phyloP scores from a whole-genome alignment of 2,329 filamentous ascomycete genomes.

The Sporothrix pseudoabietina region DNA sequence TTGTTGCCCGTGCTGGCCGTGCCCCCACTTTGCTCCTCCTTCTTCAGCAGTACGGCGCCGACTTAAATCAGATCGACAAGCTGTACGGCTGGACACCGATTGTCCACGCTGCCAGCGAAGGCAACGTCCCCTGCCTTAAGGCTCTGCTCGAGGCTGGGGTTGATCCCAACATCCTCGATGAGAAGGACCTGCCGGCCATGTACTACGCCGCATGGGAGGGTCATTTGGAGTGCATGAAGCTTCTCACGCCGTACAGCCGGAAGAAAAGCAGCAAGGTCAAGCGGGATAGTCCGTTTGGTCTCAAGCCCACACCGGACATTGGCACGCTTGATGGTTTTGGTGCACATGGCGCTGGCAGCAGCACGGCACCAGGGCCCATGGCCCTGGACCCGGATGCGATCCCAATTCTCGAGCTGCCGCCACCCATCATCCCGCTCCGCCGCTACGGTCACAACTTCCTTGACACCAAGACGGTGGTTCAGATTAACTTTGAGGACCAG shows the following conservation, averaged over 20 bases:
- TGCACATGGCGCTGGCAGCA: slow-evolving; percentile 51
- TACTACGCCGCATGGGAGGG: slow-evolving; percentile 99
- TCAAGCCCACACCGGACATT: slow-evolving; percentile 39
- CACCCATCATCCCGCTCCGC: slow-evolving; percentile 91
- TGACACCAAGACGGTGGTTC: slow-evolving; percentile 94
- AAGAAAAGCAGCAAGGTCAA: slow-evolving; percentile 43
- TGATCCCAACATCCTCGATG: slow-evolving; percentile 78
- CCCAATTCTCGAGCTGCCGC: slow-evolving; percentile 85
- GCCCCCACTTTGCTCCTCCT: slow-evolving; percentile 77
- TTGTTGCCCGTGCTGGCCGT: slow-evolving; percentile 86
- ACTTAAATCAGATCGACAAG: slow-evolving; percentile 91
- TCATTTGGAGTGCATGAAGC: slow-evolving; percentile 88
- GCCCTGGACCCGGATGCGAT: slow-evolving; percentile 83
- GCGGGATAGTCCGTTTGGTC: slow-evolving; percentile 46
- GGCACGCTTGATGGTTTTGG: slow-evolving; percentile 27
- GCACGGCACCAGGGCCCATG: slow-evolving; percentile 60
- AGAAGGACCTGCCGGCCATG: slow-evolving; percentile 91
- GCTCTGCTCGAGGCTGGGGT: slow-evolving; percentile 78
- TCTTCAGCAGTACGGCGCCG: slow-evolving; percentile 80
- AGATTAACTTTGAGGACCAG: slow-evolving; percentile 85
- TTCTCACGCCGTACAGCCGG: slow-evolving; percentile 67
- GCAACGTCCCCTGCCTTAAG: slow-evolving; percentile 84
- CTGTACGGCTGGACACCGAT: slow-evolving; percentile 96
- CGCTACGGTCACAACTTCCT: slow-evolving; percentile 98
- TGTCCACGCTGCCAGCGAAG: slow-evolving; percentile 94